phyloP scores from a whole-genome alignment of 2,329 filamentous ascomycete species.

The Botrytis fabae region DNA sequence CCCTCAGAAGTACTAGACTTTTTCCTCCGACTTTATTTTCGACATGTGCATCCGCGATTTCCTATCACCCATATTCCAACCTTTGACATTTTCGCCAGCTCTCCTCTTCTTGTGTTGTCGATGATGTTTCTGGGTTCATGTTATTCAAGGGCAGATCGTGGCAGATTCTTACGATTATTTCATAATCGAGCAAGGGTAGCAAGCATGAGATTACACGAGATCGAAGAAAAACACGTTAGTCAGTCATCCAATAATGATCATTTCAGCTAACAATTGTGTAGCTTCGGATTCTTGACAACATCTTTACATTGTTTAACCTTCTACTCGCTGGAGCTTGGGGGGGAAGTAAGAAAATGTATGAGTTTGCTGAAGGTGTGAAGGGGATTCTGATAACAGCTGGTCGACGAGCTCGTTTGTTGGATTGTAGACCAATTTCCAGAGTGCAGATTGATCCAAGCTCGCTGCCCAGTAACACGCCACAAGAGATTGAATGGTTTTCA shows the following conservation, averaged over 20 bases:
- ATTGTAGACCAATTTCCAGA: conserved; percentile 33
- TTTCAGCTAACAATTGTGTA: conserved; percentile 25
- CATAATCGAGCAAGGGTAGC: conserved; percentile 36
- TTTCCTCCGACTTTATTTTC: conserved; percentile 37
- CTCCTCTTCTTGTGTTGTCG: conserved; percentile 33
- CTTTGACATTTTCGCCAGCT: conserved; percentile 34
- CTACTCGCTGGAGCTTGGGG: conserved; percentile 38
- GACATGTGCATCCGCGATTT: conserved; percentile 36
- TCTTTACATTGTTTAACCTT: conserved; percentile 37
- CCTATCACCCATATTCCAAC: conserved; percentile 37
- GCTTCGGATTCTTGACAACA: conserved; percentile 35
- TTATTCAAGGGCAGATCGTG: conserved; percentile 35
- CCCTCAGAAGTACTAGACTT: conserved; percentile 36
- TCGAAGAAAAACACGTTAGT: conserved; percentile 36
- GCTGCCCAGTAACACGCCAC: conserved; percentile 26
- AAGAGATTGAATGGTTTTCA: conserved; percentile 34
- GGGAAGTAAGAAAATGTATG: conserved; percentile 37
- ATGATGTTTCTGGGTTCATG: conserved; percentile 40
- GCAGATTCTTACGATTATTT: conserved; percentile 36
- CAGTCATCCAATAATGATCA: too few relatives aligned
- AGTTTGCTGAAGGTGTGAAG: conserved; percentile 37
- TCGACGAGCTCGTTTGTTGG: conserved; percentile 34
- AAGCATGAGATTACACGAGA: conserved; percentile 30
- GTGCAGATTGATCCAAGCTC: conserved; percentile 29
- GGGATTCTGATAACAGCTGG: conserved; percentile 36